Evolutionary conservation across 2,329 filamentous ascomycete genomes (phyloP).

Genomic region (Hymenoscyphus fraxineus): DNA sequence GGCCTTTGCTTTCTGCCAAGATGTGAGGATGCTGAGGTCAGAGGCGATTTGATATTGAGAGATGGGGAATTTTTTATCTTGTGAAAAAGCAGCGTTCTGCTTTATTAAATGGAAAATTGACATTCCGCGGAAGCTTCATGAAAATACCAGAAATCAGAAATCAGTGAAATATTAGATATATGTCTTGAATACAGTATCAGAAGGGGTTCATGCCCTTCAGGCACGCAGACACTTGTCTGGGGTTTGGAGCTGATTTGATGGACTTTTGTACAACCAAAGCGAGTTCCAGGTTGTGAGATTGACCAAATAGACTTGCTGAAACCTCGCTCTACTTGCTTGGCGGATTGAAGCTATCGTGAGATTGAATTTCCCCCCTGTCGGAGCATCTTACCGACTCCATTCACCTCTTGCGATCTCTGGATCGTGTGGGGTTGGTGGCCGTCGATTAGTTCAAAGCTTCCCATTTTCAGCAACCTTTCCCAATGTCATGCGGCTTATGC

Average conservation of each 20-base stretch:
- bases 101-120: neutral
- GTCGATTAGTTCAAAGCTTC: neutral
- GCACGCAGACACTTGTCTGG: neutral
- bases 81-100: neutral
- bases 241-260: neutral
- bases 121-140: neutral
- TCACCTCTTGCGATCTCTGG: neutral
- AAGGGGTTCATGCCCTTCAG: no score
- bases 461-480: neutral
- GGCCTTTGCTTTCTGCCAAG: neutral
- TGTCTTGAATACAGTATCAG: no score
- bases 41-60: neutral
- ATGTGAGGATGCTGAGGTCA: neutral
- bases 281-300: neutral
- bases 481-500: neutral
- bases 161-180: no score
- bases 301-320: neutral
- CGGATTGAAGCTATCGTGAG: neutral
- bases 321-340: neutral
- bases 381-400: neutral
- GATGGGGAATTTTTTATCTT: neutral
- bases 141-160: neutral
- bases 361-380: neutral
- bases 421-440: neutral
- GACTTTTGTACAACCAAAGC: neutral